Conservation (phyloP, 441 rosid genomes). For the Isatis lusitanica region DNA sequence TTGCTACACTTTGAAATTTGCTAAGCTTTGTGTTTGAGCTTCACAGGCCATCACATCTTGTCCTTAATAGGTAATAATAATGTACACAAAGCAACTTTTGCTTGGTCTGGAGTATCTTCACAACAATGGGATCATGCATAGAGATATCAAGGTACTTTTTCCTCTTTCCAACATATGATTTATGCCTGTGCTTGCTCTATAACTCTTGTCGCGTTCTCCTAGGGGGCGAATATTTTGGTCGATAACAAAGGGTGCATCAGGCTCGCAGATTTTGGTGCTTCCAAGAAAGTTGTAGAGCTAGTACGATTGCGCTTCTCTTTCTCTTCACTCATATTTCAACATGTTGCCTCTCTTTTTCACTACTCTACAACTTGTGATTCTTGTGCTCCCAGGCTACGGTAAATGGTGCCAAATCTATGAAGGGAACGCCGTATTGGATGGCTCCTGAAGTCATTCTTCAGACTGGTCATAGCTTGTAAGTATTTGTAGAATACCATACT, state of each 20-base stretch:
- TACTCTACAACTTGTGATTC: neutral
- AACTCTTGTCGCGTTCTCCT: slow-evolving; percentile 26
- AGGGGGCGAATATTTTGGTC: slow-evolving; percentile 84
- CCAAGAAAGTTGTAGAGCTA: slow-evolving; percentile 79
- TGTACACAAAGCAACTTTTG: slow-evolving; percentile 64
- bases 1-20: slow-evolving; percentile 12
- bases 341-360: slow-evolving; percentile 5
- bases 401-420: slow-evolving; percentile 81
- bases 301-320: slow-evolving; percentile 38
- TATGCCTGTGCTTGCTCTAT: slow-evolving; percentile 5
- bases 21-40: slow-evolving; percentile 12
- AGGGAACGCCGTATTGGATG: slow-evolving; percentile 86
- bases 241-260: slow-evolving; percentile 83
- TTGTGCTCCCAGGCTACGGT: slow-evolving; percentile 62
- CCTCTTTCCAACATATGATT: neutral
- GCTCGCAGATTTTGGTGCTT: slow-evolving; percentile 85
- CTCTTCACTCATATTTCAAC: neutral
- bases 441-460: slow-evolving; percentile 89
- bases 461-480: slow-evolving; percentile 86
- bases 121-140: slow-evolving; percentile 73
- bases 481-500: slow-evolving; percentile 10
- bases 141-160: slow-evolving; percentile 68
- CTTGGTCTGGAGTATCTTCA: slow-evolving; percentile 75
- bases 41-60: neutral
- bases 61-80: slow-evolving; percentile 48